Percentiles rank a stretch among this genome's conserved stretches.
phyloP scores from a whole-genome alignment of 108 stramenopile species.

The Skeletonema menzelii region DNA sequence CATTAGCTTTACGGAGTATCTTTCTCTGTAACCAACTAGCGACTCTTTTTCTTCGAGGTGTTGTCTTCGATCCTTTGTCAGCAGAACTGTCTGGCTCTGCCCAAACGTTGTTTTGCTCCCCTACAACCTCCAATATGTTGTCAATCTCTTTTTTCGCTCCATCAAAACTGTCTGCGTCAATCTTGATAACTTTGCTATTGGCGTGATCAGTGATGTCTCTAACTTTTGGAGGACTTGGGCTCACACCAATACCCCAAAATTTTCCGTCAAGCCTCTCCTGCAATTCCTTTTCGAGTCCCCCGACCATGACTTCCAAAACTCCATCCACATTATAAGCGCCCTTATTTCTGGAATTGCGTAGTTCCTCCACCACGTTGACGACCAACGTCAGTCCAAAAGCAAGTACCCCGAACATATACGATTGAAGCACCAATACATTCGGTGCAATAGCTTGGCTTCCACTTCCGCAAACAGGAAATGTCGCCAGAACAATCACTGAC shows the following conservation, averaged over 20 bases:
- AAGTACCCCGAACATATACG: constrained; percentile 48
- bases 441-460: constrained; percentile 47
- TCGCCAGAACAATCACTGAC: constrained; percentile 32
- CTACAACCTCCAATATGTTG: not conserved
- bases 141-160: not conserved
- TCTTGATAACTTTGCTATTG: not conserved
- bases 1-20: constrained; percentile 3
- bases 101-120: not conserved
- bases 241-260: constrained; percentile 34
- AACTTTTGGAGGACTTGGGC: constrained; percentile 17
- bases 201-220: constrained; percentile 1
- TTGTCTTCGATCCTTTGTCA: not conserved
- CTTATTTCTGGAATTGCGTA: constrained; percentile 38
- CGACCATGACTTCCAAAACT: constrained; percentile 43
- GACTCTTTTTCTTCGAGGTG: constrained; percentile 18
- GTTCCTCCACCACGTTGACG: constrained; percentile 46
- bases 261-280: constrained; percentile 33
- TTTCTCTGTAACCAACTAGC: constrained; percentile 22
- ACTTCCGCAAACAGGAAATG: constrained; percentile 50
- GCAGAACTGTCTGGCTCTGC: not conserved
- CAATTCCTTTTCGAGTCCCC: constrained; percentile 44
- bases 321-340: constrained; percentile 54
- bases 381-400: constrained; percentile 48
- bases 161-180: not conserved
- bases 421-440: constrained; percentile 43